Percentiles rank a stretch among this genome's conserved stretches.
phyloP scores from a whole-genome alignment of 140 eudicot species.

The Oenanthe javanica region DNA sequence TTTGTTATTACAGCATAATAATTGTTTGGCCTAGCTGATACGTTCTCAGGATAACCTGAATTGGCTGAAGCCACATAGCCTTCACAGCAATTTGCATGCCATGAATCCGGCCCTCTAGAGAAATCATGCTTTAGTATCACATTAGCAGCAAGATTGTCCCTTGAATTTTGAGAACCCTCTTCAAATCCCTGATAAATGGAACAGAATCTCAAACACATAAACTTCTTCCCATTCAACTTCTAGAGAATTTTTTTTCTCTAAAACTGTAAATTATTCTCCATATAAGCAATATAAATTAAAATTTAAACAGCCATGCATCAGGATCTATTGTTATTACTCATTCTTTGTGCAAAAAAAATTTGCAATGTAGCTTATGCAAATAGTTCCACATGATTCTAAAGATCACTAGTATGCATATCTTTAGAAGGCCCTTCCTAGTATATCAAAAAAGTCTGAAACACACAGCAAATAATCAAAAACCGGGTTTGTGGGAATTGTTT shows the following conservation, averaged over 20 bases:
- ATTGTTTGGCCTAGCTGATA: conserved; percentile 19
- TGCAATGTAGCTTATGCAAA: background rate
- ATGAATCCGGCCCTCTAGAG: conserved; percentile 47
- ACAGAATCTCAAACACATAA: background rate
- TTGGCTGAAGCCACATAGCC: conserved; percentile 42
- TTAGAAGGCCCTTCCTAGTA: too few species aligned
- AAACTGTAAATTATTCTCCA: background rate
- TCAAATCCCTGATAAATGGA: conserved; percentile 12
- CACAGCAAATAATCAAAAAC: background rate
- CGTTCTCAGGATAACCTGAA: conserved; percentile 18
- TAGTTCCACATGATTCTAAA: background rate
- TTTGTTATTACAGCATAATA: conserved; percentile 53
- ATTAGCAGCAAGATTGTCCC: conserved; percentile 28
- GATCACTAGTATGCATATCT: background rate
- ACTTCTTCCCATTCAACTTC: background rate
- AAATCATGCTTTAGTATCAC: conserved; percentile 71
- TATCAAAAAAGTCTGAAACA: background rate
- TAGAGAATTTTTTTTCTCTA: background rate
- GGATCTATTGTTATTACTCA: background rate
- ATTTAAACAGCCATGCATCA: background rate
- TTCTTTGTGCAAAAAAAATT: too few species aligned
- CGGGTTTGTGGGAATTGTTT: background rate
- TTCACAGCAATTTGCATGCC: conserved; percentile 68
- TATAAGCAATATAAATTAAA: background rate
- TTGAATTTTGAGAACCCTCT: conserved; percentile 14